phyloP scores from a whole-genome alignment of 192 early-diverging fungal genomes.

The Thamnidium elegans region DNA sequence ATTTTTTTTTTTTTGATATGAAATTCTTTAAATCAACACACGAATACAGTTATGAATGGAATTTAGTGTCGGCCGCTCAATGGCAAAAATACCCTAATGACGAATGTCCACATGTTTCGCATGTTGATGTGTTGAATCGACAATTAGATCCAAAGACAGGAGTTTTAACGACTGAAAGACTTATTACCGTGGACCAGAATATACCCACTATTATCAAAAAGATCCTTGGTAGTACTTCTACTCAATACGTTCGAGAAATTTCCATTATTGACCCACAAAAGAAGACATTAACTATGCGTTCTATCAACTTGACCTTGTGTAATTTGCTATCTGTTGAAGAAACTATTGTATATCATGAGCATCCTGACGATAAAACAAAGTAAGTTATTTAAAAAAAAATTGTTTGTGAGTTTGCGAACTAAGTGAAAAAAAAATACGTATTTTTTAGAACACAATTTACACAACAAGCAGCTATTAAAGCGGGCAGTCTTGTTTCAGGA shows the following conservation, averaged over 20 bases:
- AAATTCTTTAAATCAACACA: conserved; percentile 83
- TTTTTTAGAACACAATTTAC: conserved; percentile 62
- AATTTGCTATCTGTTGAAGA: conserved; percentile 84
- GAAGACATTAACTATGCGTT: conserved; percentile 69
- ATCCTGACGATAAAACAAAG: conserved; percentile 52
- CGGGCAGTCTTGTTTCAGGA: conserved; percentile 64
- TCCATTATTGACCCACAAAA: conserved; percentile 80
- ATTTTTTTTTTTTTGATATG: conserved; percentile 49
- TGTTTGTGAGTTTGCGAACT: background rate
- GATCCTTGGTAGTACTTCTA: conserved; percentile 64
- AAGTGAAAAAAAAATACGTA: background rate
- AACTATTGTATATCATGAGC: conserved; percentile 71
- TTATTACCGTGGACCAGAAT: conserved; percentile 84
- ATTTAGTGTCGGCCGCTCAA: conserved; percentile 78
- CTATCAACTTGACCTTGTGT: conserved; percentile 84
- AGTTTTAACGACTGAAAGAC: conserved; percentile 84
- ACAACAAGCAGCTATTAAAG: conserved; percentile 82
- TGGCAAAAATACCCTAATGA: conserved; percentile 99
- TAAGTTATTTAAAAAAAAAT: conserved; percentile 18
- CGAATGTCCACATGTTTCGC: conserved; percentile 83
- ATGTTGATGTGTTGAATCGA: conserved; percentile 87
- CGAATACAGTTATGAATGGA: conserved; percentile 80
- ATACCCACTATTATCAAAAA: conserved; percentile 73
- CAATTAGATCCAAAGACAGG: conserved; percentile 79
- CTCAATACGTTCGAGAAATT: conserved; percentile 87